Evolutionary conservation across 805 yeast genomes (phyloP).

Genomic region (Kodamaea restingae): DNA sequence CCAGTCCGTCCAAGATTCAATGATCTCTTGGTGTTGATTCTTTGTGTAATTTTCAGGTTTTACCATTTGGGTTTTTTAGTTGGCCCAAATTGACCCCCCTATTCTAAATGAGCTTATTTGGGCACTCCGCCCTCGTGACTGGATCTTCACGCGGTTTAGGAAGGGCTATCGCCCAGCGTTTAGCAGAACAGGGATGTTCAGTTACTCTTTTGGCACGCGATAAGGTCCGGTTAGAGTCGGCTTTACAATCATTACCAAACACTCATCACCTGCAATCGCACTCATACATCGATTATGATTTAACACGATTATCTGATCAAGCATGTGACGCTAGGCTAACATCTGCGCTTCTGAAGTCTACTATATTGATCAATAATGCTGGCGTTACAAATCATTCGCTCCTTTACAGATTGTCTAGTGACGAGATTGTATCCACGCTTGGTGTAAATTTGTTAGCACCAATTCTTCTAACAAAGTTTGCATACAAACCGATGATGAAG

Average conservation of each 20-base stretch:
- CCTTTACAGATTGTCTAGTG: slow-evolving; percentile 38
- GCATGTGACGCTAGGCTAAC: slow-evolving; percentile 9
- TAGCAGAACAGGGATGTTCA: slow-evolving; percentile 50
- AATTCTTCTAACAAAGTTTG: slow-evolving; percentile 51
- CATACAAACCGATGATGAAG: slow-evolving; percentile 49
- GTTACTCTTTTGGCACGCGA: slow-evolving; percentile 52
- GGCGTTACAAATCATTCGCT: slow-evolving; percentile 60
- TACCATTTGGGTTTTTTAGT: no score
- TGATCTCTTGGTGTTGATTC: no score
- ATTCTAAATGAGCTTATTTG: slow-evolving; percentile 9
- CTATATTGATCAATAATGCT: slow-evolving; percentile 60
- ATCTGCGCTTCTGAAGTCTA: slow-evolving; percentile 29
- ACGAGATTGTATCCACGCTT: slow-evolving; percentile 44
- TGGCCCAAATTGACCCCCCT: no score
- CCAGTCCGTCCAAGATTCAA: no score
- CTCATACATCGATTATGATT: slow-evolving; percentile 30
- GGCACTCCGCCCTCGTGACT: slow-evolving; percentile 49
- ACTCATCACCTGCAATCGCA: slow-evolving; percentile 23
- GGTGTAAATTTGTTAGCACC: slow-evolving; percentile 59
- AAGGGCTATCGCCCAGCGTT: slow-evolving; percentile 44
- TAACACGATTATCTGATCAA: slow-evolving; percentile 13
- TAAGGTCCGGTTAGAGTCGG: slow-evolving; percentile 28
- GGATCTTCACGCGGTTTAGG: slow-evolving; percentile 77
- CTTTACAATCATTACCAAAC: slow-evolving; percentile 15
- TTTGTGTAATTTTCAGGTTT: no score